A percentile compares a stretch with the other conserved stretches of the same genome.
phyloP scores from a whole-genome alignment of 495 filamentous ascomycete genomes.

The Chaetomium cochliodes region DNA sequence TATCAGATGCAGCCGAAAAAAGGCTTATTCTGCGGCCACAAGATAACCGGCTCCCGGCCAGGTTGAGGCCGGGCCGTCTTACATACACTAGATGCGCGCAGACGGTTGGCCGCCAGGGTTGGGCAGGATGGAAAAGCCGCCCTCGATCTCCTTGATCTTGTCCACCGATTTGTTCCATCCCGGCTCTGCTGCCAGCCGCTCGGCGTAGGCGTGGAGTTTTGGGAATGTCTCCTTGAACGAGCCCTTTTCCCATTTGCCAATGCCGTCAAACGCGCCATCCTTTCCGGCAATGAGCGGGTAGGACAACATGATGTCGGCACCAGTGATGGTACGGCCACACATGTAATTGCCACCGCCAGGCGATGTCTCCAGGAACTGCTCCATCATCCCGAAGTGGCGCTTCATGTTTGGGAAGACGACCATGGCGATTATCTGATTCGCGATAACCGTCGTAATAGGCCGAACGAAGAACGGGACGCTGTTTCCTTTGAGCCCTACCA shows the following conservation, averaged over 20 bases:
- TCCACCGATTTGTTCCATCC: constrained; percentile 56
- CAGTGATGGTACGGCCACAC: constrained; percentile 67
- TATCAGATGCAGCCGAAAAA: background rate
- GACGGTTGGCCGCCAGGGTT: constrained; percentile 10
- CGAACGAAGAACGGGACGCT: constrained; percentile 79
- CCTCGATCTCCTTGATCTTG: constrained; percentile 64
- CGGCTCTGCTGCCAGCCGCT: constrained; percentile 57
- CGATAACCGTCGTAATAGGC: constrained; percentile 65
- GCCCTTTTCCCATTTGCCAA: constrained; percentile 38
- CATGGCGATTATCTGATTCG: constrained; percentile 55
- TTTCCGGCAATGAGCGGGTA: constrained; percentile 67
- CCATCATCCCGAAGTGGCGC: constrained; percentile 67
- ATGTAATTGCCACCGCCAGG: constrained; percentile 63
- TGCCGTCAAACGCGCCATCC: constrained; percentile 53
- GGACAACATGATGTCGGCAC: constrained; percentile 74
- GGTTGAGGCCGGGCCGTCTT: background rate
- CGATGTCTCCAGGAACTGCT: constrained; percentile 65
- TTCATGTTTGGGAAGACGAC: constrained; percentile 66
- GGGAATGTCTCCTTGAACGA: constrained; percentile 34
- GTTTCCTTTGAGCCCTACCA: constrained; percentile 51
- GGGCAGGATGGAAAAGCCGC: constrained; percentile 45
- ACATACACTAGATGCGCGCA: constrained; percentile 12
- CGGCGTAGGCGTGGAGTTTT: constrained; percentile 60
- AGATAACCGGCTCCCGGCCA: background rate
- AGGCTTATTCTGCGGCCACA: background rate